A percentile compares a stretch with the other conserved stretches of the same genome.
These are phyloP conservation scores for Coemansia sp. DNA, from an alignment of 192 early-diverging fungal genomes.

Conservation along the genomic window DNA sequence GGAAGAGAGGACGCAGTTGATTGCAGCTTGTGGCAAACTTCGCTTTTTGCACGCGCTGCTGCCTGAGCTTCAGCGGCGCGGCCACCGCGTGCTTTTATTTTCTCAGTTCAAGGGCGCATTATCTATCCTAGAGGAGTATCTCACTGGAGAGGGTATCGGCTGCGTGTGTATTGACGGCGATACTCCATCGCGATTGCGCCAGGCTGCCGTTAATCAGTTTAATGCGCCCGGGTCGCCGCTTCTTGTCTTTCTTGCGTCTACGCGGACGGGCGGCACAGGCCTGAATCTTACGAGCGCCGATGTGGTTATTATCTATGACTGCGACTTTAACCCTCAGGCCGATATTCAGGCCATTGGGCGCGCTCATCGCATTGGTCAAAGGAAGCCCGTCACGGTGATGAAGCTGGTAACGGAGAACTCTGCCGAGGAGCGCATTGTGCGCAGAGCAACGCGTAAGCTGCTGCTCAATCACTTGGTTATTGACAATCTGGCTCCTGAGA, in stretches of 20 bases:
- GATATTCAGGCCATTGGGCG: slow-evolving; percentile 96
- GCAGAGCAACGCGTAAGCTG: slow-evolving; percentile 95
- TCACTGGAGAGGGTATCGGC: slow-evolving; percentile 68
- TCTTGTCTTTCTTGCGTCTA: slow-evolving; percentile 90
- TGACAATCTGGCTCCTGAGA: slow-evolving; percentile 66
- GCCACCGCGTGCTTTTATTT: slow-evolving; percentile 94
- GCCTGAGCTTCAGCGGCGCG: slow-evolving; percentile 77
- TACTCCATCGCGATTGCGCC: slow-evolving; percentile 71
- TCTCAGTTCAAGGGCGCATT: slow-evolving; percentile 95
- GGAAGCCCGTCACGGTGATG: slow-evolving; percentile 92
- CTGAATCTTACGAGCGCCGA: slow-evolving; percentile 94
- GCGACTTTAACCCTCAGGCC: slow-evolving; percentile 91
- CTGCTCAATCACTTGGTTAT: slow-evolving; percentile 96
- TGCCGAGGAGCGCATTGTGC: slow-evolving; percentile 95
- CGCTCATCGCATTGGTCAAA: slow-evolving; percentile 97
- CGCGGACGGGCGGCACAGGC: slow-evolving; percentile 92
- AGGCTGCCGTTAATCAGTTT: slow-evolving; percentile 87
- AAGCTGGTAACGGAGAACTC: slow-evolving; percentile 92
- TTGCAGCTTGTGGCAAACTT: slow-evolving; percentile 93
- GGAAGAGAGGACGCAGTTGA: slow-evolving; percentile 76
- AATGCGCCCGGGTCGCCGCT: slow-evolving; percentile 84
- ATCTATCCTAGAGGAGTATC: slow-evolving; percentile 87
- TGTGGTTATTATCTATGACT: slow-evolving; percentile 93
- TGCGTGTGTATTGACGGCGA: slow-evolving; percentile 91
- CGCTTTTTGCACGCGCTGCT: slow-evolving; percentile 88